Base-by-base conservation (phyloP, 805 yeast genomes). In the Candida morakotiae region DNA sequence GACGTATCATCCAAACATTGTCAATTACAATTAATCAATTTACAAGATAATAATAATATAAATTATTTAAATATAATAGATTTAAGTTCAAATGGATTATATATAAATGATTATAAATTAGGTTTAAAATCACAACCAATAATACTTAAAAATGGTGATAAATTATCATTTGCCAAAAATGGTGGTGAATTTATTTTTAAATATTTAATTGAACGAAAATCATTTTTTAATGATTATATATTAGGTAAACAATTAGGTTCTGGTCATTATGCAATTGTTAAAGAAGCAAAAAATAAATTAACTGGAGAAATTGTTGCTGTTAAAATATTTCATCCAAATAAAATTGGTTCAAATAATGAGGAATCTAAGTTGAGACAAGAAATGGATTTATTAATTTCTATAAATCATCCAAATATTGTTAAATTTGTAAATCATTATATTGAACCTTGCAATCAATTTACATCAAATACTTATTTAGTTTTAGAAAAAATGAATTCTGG, bases 201-300 rank as follows among this genome's bases (percentile, higher is more conserved):
- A 27, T 77, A 76, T 44, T 38, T 47, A 44, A 35, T 55, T 42
- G 34, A 23, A 6, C 28, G 41, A 38, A n/a, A 44, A 30, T 67
- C 82, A 2, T 77, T 83, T 37, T 76, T 72, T 43, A 84, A 81
- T 49, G 71, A 73, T 39, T 76, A 75, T 47, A 63, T 73, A 5
- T 41, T 76, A 14, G 86, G 85, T 0, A 68, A 65, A 38, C 76
- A 79, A 44, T 58, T 84, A 16, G 93, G 93, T 0, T 62, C 82
- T 3, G 93, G 93, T 0, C 91, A 84, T 57, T 84, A 84, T 50
- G 91, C 93, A 0, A 77, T 78, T n/a, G 93, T 84, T 3, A 81
- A 78, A 51, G 85, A 81, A 46, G 87, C 87, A 2, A 64, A 67
- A 6, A 70, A 75, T 43, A 73, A 79, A 46, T 55, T 58, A 6